Percentiles rank a stretch among this genome's conserved stretches.
phyloP scores from a whole-genome alignment of 345 rosid species.

The Arabidopsis arenosa region DNA sequence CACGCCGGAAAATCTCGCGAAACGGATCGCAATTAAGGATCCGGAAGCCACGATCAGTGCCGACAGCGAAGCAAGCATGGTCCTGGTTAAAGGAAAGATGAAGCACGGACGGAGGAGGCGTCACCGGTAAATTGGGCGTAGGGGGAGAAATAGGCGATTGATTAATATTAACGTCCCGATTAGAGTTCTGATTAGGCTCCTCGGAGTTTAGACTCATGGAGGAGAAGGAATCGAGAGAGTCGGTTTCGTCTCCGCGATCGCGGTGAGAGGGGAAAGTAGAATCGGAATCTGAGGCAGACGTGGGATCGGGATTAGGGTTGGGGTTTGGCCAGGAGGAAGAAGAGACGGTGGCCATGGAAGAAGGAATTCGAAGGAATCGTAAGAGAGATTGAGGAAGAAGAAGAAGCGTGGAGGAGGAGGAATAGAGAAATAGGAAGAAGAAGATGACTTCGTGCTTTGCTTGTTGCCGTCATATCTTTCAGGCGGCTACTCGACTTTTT shows the following conservation, averaged over 20 bases:
- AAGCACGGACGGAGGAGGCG: conserved; percentile 51
- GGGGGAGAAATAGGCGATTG: conserved; percentile 46
- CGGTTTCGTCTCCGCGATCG: conserved; percentile 45
- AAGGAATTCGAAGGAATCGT: conserved; percentile 22
- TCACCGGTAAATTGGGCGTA: conserved; percentile 30
- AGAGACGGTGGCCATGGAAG: conserved; percentile 74
- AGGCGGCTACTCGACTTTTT: conserved; percentile 37
- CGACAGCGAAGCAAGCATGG: conserved; percentile 84
- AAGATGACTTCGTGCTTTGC: conserved; percentile 37
- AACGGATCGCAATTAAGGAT: conserved; percentile 92
- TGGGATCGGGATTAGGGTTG: conserved; percentile 34
- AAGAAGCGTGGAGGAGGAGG: conserved; percentile 33
- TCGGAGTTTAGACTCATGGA: conserved; percentile 46
- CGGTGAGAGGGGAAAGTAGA: conserved; percentile 35
- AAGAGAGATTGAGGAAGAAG: conserved; percentile 12
- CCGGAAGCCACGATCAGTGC: conserved; percentile 91
- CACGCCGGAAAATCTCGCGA: conserved; percentile 93
- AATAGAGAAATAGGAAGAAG: conserved; percentile 15
- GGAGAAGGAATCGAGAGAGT: conserved; percentile 61
- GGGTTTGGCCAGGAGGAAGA: conserved; percentile 64
- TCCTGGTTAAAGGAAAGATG: conserved; percentile 91
- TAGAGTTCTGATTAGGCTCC: conserved; percentile 15
- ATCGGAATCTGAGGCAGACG: conserved; percentile 29
- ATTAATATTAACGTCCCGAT: conserved; percentile 29
- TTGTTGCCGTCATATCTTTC: conserved; percentile 45